Percentiles rank a stretch among this genome's conserved stretches.
These are phyloP conservation scores for Kalanchoe fedtschenkoi DNA, from an alignment of 164 flowering plant species.

Conservation along the genomic window DNA sequence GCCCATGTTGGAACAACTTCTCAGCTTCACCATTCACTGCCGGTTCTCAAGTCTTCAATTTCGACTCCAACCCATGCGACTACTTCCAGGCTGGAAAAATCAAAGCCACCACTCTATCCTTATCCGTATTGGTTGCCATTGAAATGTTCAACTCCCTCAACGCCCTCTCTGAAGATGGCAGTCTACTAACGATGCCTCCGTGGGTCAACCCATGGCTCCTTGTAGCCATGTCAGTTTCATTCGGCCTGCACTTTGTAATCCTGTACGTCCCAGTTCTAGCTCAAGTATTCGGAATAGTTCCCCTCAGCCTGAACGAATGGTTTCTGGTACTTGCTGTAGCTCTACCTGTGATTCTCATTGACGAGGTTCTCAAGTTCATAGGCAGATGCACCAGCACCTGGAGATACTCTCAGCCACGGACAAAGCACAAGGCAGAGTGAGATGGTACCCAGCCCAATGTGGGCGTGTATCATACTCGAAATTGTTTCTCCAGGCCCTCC, in stretches of 20 bases:
- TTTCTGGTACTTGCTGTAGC: conserved; percentile 59
- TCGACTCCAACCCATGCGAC: conserved; percentile 65
- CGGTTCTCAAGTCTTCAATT: conserved; percentile 39
- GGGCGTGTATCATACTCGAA: too few species aligned
- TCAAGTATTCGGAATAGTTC: conserved; percentile 69
- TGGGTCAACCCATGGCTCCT: conserved; percentile 85
- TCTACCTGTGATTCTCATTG: conserved; percentile 62
- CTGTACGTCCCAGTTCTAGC: conserved; percentile 81
- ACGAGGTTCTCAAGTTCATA: conserved; percentile 58
- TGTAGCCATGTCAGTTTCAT: conserved; percentile 71
- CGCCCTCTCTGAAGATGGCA: conserved; percentile 72
- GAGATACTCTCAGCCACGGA: conserved; percentile 4
- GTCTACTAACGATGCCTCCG: conserved; percentile 73
- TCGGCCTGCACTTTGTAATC: conserved; percentile 69
- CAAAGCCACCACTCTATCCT: conserved; percentile 75
- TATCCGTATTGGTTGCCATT: conserved; percentile 76
- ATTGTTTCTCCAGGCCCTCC: too few species aligned
- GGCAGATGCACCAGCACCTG: conserved; percentile 44
- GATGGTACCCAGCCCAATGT: background rate
- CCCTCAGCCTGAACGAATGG: conserved; percentile 83
- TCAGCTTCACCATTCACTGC: conserved; percentile 59
- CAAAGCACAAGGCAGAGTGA: conserved; percentile 1
- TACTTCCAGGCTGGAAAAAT: conserved; percentile 72
- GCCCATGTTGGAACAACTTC: conserved; percentile 58
- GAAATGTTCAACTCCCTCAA: conserved; percentile 91